Evolutionary conservation across 768 basidiomycete genomes (phyloP), one percentile per base, ranked within the genome.

Genomic region (Amanita phalloides): DNA sequence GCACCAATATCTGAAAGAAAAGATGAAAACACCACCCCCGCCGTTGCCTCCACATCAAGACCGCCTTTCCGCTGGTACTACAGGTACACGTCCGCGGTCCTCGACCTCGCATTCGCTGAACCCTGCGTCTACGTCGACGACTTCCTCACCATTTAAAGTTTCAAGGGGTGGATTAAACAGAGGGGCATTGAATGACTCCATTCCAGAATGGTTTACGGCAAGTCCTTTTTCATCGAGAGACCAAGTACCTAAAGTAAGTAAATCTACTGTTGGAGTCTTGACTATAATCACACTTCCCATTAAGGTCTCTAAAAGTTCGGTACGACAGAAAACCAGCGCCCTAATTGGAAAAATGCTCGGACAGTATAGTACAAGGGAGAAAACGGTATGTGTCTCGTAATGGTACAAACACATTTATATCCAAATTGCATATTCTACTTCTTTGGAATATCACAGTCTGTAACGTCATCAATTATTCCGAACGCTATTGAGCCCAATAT

Each of bases 301-400:
- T 30, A 59, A 81, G 79, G 61, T 67, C 26, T 60, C 69, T 9
- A 88, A 77, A 63, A 75, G 78, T 9, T 81, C 86, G 5, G 82
- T 90, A 53, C 70, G 86, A 55, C 76, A 80, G 35, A 90, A 87
- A 64, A 87, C 86, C n/a, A 85, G 77, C 59, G 85, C 85, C 43
- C 82, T 91, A 62, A 71, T 85, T 56, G 86, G 86, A 2, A 89
- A 82, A 66, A 84, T 91, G 81, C 67, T 84, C 36, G 86, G 86
- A 3, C 77, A 82, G 58, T 72, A 68, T 45, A 75, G 75, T 30
- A 73, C 78, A 28, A 74, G 85, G 45, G 85, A 88, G 63, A 51
- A 37, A 45, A 37, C 6, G 21, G 51, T 52, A 37, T 10, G 43
- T 37, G 10, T 42, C 26, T 20, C 14, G 7, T 20, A 4, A 28